Evolutionary conservation across 1,139 yeast species (phyloP).

Genomic region (Suhomyces wounanorum): DNA sequence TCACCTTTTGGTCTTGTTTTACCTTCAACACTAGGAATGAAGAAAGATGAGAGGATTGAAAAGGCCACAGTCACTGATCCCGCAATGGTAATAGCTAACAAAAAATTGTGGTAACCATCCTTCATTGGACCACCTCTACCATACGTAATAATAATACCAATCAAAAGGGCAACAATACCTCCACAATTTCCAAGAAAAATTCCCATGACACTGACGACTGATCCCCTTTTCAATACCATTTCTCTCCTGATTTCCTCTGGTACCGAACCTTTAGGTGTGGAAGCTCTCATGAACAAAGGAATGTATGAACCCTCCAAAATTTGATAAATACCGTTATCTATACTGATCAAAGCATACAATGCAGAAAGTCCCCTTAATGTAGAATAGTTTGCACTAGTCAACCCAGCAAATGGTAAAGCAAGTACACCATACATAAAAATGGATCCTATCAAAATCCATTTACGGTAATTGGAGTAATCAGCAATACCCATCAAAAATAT

Average conservation of each 20-base stretch:
- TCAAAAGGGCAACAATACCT: conserved; percentile 40
- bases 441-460: conserved; percentile 33
- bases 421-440: conserved; percentile 36
- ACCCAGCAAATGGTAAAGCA: conserved; percentile 43
- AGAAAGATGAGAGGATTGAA: conserved; percentile 29
- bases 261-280: conserved; percentile 17
- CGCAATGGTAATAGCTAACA: conserved; percentile 45
- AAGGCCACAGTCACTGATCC: conserved; percentile 38
- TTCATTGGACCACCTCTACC: conserved; percentile 28
- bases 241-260: conserved; percentile 30
- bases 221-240: conserved; percentile 34
- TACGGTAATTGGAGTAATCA: conserved; percentile 44
- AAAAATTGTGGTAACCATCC: conserved; percentile 38
- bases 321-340: conserved; percentile 38
- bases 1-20: conserved; percentile 29
- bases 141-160: conserved; percentile 44
- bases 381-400: conserved; percentile 25
- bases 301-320: conserved; percentile 47
- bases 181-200: conserved; percentile 41
- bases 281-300: conserved; percentile 45
- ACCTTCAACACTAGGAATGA: conserved; percentile 38
- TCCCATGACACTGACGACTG: conserved; percentile 44
- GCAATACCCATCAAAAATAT: conserved; percentile 46
- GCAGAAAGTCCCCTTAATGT: conserved; percentile 31
- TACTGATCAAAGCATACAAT: conserved; percentile 34